Percentiles rank a stretch among this genome's conserved stretches.
These are phyloP conservation scores for Acorus gramineus DNA, from an alignment of 106 monocot species.

Conservation along the genomic window DNA sequence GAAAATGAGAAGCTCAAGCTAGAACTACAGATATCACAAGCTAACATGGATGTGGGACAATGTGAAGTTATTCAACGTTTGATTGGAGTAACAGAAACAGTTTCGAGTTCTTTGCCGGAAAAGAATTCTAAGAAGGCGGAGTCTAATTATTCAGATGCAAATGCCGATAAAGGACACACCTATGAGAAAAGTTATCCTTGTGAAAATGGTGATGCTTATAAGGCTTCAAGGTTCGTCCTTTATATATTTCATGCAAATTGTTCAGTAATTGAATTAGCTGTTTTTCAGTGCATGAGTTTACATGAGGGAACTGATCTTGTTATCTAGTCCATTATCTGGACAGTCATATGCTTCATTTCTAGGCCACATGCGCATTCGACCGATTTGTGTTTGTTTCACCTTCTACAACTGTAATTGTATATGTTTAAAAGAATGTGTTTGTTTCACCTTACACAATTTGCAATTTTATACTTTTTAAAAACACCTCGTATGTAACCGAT, in stretches of 20 bases:
- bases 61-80: conserved; percentile 92
- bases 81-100: conserved; percentile 63
- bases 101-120: conserved; percentile 42
- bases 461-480: too few relatives aligned
- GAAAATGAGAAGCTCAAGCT: conserved; percentile 78
- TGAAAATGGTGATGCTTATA: conserved; percentile 15
- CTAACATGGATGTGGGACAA: conserved; percentile 53
- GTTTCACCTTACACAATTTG: too few relatives aligned
- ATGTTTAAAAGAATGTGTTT: too few relatives aligned
- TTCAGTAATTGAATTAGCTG: too few relatives aligned
- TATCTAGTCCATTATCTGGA: too few relatives aligned
- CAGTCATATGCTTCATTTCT: too few relatives aligned
- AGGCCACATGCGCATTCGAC: too few relatives aligned
- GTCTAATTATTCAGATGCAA: conserved; percentile 19
- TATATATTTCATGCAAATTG: too few relatives aligned
- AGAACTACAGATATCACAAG: conserved; percentile 77
- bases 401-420: too few relatives aligned
- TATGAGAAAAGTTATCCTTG: conserved; percentile 26
- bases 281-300: neutral
- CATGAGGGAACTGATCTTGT: neutral
- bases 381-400: too few relatives aligned
- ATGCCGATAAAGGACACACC: conserved; percentile 19
- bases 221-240: conserved; percentile 32
- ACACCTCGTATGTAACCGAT: too few relatives aligned
- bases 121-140: conserved; percentile 36